These are phyloP conservation scores for Cubamyces sp. DNA, from an alignment of 768 basidiomycete species.

Conservation along the genomic window DNA sequence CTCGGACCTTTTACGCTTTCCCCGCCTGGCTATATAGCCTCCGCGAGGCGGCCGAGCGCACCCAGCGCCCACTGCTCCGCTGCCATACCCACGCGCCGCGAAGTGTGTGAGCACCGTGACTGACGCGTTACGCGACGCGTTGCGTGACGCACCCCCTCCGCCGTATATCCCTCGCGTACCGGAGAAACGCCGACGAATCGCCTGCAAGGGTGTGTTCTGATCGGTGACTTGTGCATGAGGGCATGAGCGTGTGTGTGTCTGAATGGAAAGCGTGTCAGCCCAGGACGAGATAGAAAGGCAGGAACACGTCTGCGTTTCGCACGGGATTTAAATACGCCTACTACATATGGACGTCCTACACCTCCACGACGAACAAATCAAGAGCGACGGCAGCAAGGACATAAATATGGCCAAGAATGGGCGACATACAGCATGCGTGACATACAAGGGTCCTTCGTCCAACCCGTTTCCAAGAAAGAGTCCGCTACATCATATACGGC, in stretches of 20 bases:
- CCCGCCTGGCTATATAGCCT: too few species aligned
- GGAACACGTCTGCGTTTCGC: neutral
- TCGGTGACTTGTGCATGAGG: too few species aligned
- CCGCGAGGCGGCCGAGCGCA: too few species aligned
- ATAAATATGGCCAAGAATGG: slow-evolving; percentile 1
- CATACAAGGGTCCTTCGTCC: slow-evolving; percentile 17
- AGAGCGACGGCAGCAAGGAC: neutral
- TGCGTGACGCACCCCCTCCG: slow-evolving; percentile 7
- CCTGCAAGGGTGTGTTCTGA: neutral
- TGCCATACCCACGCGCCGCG: too few species aligned
- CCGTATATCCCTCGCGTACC: slow-evolving; percentile 5
- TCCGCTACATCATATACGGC: slow-evolving; percentile 2
- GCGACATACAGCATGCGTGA: slow-evolving; percentile 14
- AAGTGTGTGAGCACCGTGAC: neutral
- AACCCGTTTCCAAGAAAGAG: slow-evolving; percentile 15
- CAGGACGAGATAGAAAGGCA: too few species aligned
- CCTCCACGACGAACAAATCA: too few species aligned
- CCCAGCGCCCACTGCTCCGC: too few species aligned
- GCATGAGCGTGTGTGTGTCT: too few species aligned
- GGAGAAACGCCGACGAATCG: slow-evolving; percentile 7
- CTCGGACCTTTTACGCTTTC: too few species aligned
- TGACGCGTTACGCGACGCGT: slow-evolving; percentile 18
- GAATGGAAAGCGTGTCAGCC: too few species aligned
- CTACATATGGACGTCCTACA: neutral
- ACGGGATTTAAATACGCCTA: slow-evolving; percentile 6